Percentiles rank a stretch among this genome's conserved stretches.
Evolutionary conservation across 2,329 filamentous ascomycete species (phyloP).

Genomic region (Fusarium subtropicale): DNA sequence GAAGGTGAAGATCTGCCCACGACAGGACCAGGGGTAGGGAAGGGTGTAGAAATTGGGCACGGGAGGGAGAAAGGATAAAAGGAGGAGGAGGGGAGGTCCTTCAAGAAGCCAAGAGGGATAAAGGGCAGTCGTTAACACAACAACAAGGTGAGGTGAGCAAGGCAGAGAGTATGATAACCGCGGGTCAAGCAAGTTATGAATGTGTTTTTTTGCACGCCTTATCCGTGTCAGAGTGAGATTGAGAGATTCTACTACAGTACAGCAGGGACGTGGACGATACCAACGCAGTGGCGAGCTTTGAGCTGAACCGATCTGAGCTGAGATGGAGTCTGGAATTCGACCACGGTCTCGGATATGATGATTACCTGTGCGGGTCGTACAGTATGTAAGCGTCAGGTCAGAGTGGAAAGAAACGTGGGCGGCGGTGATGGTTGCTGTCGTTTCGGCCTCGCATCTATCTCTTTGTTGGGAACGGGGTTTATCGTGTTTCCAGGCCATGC

Average conservation of each 20-base stretch:
- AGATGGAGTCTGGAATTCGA: slow-evolving; percentile 10
- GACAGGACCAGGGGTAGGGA: background rate
- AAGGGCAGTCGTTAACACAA: background rate
- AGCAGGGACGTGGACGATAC: background rate
- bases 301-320: slow-evolving; percentile 12
- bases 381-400: background rate
- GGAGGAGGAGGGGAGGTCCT: slow-evolving; percentile 12
- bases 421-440: background rate
- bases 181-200: slow-evolving; percentile 38
- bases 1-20: slow-evolving; percentile 16
- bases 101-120: slow-evolving; percentile 16
- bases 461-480: slow-evolving; percentile 7
- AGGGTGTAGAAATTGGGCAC: slow-evolving; percentile 14
- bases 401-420: background rate
- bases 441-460: slow-evolving; percentile 1
- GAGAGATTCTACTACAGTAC: background rate
- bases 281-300: background rate
- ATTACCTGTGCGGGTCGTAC: background rate
- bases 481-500: slow-evolving; percentile 1
- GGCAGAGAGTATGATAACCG: slow-evolving; percentile 9
- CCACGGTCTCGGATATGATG: background rate
- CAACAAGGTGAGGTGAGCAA: slow-evolving; percentile 9
- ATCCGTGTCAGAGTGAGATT: slow-evolving; percentile 5
- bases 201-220: slow-evolving; percentile 10
- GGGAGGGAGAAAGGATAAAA: slow-evolving; percentile 8